These are phyloP conservation scores for Bacterosira constricta DNA, from an alignment of 108 stramenopile species.

Conservation along the genomic window DNA sequence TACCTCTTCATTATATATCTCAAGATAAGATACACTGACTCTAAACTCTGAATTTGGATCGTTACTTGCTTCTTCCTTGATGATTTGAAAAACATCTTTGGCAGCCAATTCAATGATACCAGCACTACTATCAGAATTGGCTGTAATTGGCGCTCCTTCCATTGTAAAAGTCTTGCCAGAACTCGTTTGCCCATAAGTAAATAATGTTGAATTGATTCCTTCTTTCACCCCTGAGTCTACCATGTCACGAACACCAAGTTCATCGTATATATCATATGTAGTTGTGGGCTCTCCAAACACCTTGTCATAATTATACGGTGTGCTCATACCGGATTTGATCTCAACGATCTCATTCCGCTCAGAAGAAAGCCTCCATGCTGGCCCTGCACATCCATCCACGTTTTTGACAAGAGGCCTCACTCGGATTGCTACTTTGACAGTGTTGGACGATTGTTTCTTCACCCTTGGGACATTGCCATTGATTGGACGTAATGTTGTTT, in stretches of 20 bases:
- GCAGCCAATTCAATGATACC: constrained; percentile 82
- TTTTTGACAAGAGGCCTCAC: constrained; percentile 45
- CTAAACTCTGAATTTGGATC: constrained; percentile 14
- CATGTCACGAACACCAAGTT: constrained; percentile 81
- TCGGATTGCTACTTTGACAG: constrained; percentile 35
- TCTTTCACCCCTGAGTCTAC: constrained; percentile 75
- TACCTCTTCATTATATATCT: constrained; percentile 83
- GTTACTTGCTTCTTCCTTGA: constrained; percentile 41
- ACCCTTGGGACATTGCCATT: neutral
- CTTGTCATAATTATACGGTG: constrained; percentile 90
- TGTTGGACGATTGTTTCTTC: neutral
- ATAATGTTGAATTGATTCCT: constrained; percentile 95
- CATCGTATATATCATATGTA: constrained; percentile 85
- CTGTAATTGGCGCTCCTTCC: no score
- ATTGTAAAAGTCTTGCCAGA: constrained; percentile 91
- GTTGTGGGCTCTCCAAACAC: constrained; percentile 75
- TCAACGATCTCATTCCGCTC: constrained; percentile 61
- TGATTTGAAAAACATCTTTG: constrained; percentile 67
- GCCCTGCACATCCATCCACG: constrained; percentile 11
- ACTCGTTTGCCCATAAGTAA: constrained; percentile 92
- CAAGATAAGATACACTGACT: constrained; percentile 70
- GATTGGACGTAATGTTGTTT: neutral
- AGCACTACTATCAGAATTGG: constrained; percentile 44
- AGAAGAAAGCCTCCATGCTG: constrained; percentile 69
- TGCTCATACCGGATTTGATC: constrained; percentile 31